A percentile compares a stretch with the other conserved stretches of the same genome.
These are phyloP conservation scores for Backusella sp. DNA, from an alignment of 192 early-diverging fungal species.

Conservation along the genomic window DNA sequence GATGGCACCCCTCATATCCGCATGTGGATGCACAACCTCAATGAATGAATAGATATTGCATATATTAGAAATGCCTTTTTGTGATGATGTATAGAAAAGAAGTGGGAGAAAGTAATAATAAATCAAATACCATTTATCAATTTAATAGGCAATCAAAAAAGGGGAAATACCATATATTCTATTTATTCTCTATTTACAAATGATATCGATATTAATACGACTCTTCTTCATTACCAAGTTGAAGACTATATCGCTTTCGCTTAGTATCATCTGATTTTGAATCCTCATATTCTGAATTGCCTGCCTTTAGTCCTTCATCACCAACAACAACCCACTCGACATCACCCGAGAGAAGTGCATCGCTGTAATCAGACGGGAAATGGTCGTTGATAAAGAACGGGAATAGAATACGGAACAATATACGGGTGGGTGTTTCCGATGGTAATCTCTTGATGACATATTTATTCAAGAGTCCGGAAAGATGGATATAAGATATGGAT, in stretches of 20 bases:
- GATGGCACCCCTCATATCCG: conserved; percentile 33
- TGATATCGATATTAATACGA: background rate
- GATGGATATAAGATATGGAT: conserved; percentile 52
- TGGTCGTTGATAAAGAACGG: conserved; percentile 58
- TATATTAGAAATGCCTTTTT: background rate
- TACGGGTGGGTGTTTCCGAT: conserved; percentile 41
- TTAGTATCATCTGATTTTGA: background rate
- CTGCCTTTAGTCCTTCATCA: conserved; percentile 11
- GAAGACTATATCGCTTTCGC: background rate
- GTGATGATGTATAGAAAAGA: background rate
- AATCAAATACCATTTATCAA: background rate
- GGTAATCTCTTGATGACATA: conserved; percentile 42
- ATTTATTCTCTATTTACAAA: background rate
- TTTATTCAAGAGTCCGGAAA: conserved; percentile 49
- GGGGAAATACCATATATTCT: background rate
- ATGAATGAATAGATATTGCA: background rate
- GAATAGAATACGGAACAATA: conserved; percentile 43
- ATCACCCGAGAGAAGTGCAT: conserved; percentile 42
- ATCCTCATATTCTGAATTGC: conserved; percentile 6
- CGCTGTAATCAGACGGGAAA: conserved; percentile 53
- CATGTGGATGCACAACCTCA: conserved; percentile 21
- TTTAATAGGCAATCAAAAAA: no score
- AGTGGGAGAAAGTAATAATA: background rate
- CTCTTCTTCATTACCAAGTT: conserved; percentile 6
- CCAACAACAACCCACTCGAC: conserved; percentile 35